A percentile compares a stretch with the other conserved stretches of the same genome.
phyloP scores from a whole-genome alignment of 2,329 filamentous ascomycete genomes.

The Dactylonectria estremocensis region DNA sequence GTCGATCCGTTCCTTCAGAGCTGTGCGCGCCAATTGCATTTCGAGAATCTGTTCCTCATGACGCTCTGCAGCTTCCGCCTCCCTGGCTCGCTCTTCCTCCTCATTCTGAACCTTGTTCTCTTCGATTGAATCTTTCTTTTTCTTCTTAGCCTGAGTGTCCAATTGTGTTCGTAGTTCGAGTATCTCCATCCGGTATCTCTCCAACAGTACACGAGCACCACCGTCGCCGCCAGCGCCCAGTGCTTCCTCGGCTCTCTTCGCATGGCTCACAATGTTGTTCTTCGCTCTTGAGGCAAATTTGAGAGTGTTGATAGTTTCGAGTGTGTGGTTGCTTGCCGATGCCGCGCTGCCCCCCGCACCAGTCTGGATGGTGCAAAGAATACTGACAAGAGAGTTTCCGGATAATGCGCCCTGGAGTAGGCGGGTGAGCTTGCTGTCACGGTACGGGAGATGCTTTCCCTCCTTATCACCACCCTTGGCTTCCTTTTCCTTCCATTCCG shows the following conservation, averaged over 20 bases:
- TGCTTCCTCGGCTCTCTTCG: constrained; percentile 94
- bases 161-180: constrained; percentile 84
- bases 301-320: constrained; percentile 93
- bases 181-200: constrained; percentile 96
- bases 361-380: constrained; percentile 95
- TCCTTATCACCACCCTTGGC: constrained; percentile 83
- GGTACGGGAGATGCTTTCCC: constrained; percentile 93
- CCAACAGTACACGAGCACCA: constrained; percentile 87
- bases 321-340: constrained; percentile 80
- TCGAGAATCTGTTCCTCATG: constrained; percentile 99
- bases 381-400: constrained; percentile 94
- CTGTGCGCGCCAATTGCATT: constrained; percentile 96
- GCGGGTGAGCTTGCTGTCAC: constrained; percentile 97
- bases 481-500: constrained; percentile 88
- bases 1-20: constrained; percentile 96
- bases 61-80: constrained; percentile 86
- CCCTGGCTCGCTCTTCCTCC: constrained; percentile 80
- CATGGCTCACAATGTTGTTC: constrained; percentile 98
- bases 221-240: constrained; percentile 86
- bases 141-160: constrained; percentile 83
- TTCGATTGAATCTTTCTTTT: constrained; percentile 71
- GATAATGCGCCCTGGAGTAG: constrained; percentile 93
- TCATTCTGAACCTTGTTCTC: constrained; percentile 75
- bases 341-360: constrained; percentile 82
- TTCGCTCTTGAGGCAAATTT: constrained; percentile 98